Conservation (phyloP, 2,329 filamentous ascomycete species). For the Diplodia mutila region DNA sequence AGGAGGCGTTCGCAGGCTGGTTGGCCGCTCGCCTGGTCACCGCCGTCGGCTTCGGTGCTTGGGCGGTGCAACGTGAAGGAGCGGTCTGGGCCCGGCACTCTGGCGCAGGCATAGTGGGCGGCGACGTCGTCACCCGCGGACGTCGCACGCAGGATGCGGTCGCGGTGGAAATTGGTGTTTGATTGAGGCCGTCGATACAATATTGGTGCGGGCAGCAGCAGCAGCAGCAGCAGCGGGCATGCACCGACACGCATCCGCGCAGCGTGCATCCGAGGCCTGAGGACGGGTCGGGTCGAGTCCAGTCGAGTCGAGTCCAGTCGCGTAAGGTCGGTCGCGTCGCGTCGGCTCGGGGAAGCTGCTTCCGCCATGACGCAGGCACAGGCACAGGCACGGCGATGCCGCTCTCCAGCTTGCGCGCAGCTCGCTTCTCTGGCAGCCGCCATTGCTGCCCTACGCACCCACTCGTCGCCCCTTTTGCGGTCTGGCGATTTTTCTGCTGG, state of each 20-base stretch:
- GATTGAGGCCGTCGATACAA: background rate
- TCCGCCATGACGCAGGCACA: slow-evolving; percentile 24
- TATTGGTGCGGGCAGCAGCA: slow-evolving; percentile 1
- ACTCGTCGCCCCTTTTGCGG: slow-evolving; percentile 17
- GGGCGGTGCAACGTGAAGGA: slow-evolving; percentile 22
- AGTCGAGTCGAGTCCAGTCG: background rate
- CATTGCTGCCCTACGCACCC: slow-evolving; percentile 4
- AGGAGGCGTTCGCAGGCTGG: slow-evolving; percentile 22
- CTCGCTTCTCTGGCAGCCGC: background rate
- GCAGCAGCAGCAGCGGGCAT: background rate
- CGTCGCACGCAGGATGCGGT: slow-evolving; percentile 8
- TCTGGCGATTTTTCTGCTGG: slow-evolving; percentile 2
- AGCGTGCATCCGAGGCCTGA: background rate
- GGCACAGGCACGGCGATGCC: no score
- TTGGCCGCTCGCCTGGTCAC: slow-evolving; percentile 20
- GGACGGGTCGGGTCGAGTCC: background rate
- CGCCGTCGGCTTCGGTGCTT: slow-evolving; percentile 14
- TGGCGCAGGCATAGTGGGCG: slow-evolving; percentile 1
- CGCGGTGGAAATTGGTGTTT: slow-evolving; percentile 16
- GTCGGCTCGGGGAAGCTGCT: slow-evolving; percentile 15
- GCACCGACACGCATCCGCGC: background rate
- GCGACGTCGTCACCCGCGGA: slow-evolving; percentile 3
- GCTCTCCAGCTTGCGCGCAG: slow-evolving; percentile 3
- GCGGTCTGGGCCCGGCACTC: slow-evolving; percentile 25
- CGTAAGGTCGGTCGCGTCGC: background rate